Percentiles rank a stretch among this genome's conserved stretches.
Evolutionary conservation across 208 protist genomes (phyloP).

Genomic region (Herpetomonas tarakana): DNA sequence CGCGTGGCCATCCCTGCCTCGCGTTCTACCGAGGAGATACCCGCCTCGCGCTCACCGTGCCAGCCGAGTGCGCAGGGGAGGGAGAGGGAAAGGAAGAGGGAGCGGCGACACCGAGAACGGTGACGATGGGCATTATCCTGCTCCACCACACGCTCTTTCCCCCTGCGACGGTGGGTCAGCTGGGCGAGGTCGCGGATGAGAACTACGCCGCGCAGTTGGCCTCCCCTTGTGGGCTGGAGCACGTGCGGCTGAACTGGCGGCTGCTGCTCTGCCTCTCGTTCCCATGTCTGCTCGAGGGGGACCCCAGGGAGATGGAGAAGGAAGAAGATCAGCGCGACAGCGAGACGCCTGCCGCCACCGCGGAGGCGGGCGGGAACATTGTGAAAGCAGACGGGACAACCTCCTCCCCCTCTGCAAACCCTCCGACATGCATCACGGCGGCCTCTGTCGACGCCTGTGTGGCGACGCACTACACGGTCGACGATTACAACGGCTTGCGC

Average conservation of each 20-base stretch:
- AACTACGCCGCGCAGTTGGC: conserved; percentile 58
- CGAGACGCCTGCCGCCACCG: not conserved
- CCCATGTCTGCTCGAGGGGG: conserved; percentile 15
- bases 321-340: not conserved
- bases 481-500: conserved; percentile 38
- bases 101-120: too few relatives aligned
- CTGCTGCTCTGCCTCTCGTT: conserved; percentile 64
- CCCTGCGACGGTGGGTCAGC: conserved; percentile 21
- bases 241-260: conserved; percentile 66
- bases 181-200: conserved; percentile 47
- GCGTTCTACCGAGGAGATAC: too few relatives aligned
- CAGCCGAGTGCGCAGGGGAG: too few relatives aligned
- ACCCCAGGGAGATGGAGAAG: conserved; percentile 2
- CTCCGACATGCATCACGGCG: not conserved
- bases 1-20: too few relatives aligned
- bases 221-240: conserved; percentile 51
- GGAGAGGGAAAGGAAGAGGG: too few relatives aligned
- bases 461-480: conserved; percentile 10
- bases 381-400: not conserved
- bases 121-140: conserved; percentile 55
- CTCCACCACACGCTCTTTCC: conserved; percentile 77
- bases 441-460: not conserved
- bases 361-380: not conserved
- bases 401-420: not conserved
- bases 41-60: too few relatives aligned